phyloP scores from a whole-genome alignment of 306 rosid genomes.

The Prunus campanulata region DNA sequence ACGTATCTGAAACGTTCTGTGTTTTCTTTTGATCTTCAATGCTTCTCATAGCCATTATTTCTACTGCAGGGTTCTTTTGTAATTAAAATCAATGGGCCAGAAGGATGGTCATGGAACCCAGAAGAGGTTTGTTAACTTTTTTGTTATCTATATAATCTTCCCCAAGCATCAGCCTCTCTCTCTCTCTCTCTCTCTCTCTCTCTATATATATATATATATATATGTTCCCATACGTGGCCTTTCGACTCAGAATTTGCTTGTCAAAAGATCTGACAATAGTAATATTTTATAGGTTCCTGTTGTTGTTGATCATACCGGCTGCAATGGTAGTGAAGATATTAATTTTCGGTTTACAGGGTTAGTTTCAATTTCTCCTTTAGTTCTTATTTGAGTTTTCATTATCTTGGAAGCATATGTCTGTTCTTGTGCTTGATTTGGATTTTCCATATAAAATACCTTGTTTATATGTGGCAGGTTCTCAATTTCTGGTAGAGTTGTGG shows the following conservation, averaged over 20 bases:
- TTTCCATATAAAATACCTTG: constrained; percentile 15
- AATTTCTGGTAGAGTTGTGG: constrained; percentile 82
- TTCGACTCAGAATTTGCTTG: constrained; percentile 18
- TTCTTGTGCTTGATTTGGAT: constrained; percentile 17
- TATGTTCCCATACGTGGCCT: background rate
- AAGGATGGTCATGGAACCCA: constrained; percentile 95
- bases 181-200: background rate
- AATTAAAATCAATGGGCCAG: constrained; percentile 81
- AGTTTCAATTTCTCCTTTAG: constrained; percentile 13
- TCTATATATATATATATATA: too few species aligned
- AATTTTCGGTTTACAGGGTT: constrained; percentile 94
- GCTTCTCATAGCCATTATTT: constrained; percentile 33
- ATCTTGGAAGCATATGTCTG: constrained; percentile 14
- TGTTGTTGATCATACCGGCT: constrained; percentile 75
- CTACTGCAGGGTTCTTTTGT: constrained; percentile 79
- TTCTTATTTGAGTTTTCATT: constrained; percentile 7
- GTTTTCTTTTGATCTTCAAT: constrained; percentile 4
- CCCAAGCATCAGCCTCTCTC: background rate
- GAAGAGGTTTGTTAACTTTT: constrained; percentile 57
- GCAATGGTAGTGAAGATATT: constrained; percentile 91
- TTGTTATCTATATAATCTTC: background rate
- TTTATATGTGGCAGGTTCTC: constrained; percentile 64
- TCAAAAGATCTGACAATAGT: constrained; percentile 11
- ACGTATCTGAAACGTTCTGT: background rate
- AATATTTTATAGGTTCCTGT: constrained; percentile 65